Percentiles rank a stretch among this genome's conserved stretches.
Evolutionary conservation across 2,329 filamentous ascomycete genomes (phyloP).

Genomic region (Arthrobotrys megalospora): DNA sequence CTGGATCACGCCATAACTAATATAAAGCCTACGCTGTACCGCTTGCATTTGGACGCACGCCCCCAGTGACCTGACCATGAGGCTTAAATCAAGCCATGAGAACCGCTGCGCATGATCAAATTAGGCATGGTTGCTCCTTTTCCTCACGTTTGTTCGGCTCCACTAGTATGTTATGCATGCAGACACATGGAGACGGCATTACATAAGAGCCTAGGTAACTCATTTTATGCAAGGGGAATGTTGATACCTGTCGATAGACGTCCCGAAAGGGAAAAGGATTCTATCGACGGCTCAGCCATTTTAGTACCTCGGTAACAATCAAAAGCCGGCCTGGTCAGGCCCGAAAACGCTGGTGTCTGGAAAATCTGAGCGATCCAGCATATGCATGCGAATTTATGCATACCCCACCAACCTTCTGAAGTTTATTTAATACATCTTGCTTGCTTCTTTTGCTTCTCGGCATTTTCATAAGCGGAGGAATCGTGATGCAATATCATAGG

Average conservation of each 20-base stretch:
- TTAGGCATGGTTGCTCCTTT: not conserved
- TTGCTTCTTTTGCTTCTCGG: not conserved
- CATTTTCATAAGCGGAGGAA: not conserved
- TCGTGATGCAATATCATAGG: not conserved
- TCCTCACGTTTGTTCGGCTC: slow-evolving; percentile 1
- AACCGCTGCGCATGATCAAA: not conserved
- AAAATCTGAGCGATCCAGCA: not conserved
- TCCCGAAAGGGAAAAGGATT: slow-evolving; percentile 7
- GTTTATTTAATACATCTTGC: not conserved
- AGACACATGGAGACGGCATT: slow-evolving; percentile 10
- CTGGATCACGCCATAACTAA: not conserved
- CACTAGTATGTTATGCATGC: slow-evolving; percentile 12
- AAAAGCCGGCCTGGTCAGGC: slow-evolving; percentile 6
- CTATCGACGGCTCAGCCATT: not conserved
- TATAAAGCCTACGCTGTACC: not conserved
- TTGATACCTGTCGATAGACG: not conserved
- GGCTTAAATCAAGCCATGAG: slow-evolving; percentile 9
- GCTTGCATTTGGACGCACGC: not conserved
- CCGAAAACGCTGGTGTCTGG: not conserved
- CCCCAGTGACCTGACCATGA: slow-evolving; percentile 9
- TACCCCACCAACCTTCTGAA: not conserved
- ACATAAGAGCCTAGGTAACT: slow-evolving; percentile 13
- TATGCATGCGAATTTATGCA: not conserved
- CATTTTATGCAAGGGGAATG: slow-evolving; percentile 13
- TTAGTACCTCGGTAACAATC: slow-evolving; percentile 5